A percentile compares a stretch with the other conserved stretches of the same genome.
These are phyloP conservation scores for Boletus barrowsii DNA, from an alignment of 768 basidiomycete species.

Conservation along the genomic window DNA sequence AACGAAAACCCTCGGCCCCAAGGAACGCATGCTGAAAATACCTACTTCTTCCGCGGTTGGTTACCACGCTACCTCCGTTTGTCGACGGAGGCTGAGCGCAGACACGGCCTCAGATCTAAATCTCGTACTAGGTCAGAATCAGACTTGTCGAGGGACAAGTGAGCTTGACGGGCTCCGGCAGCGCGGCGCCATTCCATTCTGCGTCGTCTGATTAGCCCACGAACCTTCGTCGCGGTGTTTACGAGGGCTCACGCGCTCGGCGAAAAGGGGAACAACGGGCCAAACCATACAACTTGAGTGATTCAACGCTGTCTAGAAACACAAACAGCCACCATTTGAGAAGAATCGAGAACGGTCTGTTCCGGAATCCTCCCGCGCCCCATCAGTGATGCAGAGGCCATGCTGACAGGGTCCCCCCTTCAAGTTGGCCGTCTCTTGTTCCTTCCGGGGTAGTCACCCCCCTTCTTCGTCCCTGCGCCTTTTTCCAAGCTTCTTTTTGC, in stretches of 20 bases:
- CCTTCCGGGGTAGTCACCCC: conserved; percentile 10
- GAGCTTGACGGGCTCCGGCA: conserved; percentile 4
- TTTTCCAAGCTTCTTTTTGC: conserved; percentile 20
- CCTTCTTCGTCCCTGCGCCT: conserved; percentile 13
- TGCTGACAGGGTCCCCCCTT: conserved; percentile 2
- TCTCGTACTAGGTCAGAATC: conserved; percentile 21
- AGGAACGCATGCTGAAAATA: conserved; percentile 9
- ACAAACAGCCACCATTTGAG: neutral
- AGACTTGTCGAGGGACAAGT: conserved; percentile 20
- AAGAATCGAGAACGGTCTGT: conserved; percentile 19
- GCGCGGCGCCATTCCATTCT: conserved; percentile 1
- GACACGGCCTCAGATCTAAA: conserved; percentile 11
- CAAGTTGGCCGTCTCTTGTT: conserved; percentile 6
- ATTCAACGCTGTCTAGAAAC: conserved; percentile 8
- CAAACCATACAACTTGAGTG: neutral
- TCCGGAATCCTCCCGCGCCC: conserved; percentile 15
- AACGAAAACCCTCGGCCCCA: conserved; percentile 27
- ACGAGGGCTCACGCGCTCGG: neutral
- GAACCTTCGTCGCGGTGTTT: conserved; percentile 14
- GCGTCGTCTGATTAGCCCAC: conserved; percentile 13
- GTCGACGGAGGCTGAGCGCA: conserved; percentile 8
- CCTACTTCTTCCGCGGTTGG: conserved; percentile 15
- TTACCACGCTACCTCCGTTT: conserved; percentile 27
- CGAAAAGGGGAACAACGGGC: conserved; percentile 3
- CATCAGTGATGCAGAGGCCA: conserved; percentile 11